Base-by-base conservation (phyloP, 1,139 yeast genomes). In the Zygosaccharomyces sapae region DNA sequence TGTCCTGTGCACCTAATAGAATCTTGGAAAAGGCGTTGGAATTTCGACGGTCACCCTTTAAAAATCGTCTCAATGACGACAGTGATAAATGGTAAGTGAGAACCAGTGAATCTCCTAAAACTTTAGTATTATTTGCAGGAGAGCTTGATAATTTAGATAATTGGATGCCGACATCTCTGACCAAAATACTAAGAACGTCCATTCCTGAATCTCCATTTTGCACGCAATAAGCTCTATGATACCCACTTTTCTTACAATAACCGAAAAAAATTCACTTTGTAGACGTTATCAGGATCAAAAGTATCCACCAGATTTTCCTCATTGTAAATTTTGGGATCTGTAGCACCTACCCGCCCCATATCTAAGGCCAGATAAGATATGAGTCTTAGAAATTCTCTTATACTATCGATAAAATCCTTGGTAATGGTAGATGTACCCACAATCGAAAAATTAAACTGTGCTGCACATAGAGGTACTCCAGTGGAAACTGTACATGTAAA, bases 341-440 rank as follows among this genome's bases (percentile, higher is more conserved):
- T 38, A 8, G 53, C 55, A 29, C 51, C 55, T 10, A 54, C 45
- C 64, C 62, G 63, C 39, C 67, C 74, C 59, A 80, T 71, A 56
- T 81, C 86, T 38, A 74, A 71, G 0, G 84, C 82, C 48, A 81
- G 64, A 55, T 75, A 79, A 0, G 85, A 75, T 10, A 80, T 61
- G 53, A 80, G 69, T 52, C 72, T 73, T 42, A 80, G 64, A 12
- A 79, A 76, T 50, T 78, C 81, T 47, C 74, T 69, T 8, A 77
- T 69, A 3, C 74, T 69, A 4, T 64, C 58, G 18, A 75, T 57
- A 18, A 74, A 67, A 16, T 66, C 61, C 41, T 62, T 58, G 3
- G 76, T 71, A 20, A 66, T 62, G 0, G 66, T 58, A 0, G 77
- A 66, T 38, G 67, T 66, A 27, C 70, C 74, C 7, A 66, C 60